Conservation (phyloP, 441 rosid species). For the Erodium texanum region DNA sequence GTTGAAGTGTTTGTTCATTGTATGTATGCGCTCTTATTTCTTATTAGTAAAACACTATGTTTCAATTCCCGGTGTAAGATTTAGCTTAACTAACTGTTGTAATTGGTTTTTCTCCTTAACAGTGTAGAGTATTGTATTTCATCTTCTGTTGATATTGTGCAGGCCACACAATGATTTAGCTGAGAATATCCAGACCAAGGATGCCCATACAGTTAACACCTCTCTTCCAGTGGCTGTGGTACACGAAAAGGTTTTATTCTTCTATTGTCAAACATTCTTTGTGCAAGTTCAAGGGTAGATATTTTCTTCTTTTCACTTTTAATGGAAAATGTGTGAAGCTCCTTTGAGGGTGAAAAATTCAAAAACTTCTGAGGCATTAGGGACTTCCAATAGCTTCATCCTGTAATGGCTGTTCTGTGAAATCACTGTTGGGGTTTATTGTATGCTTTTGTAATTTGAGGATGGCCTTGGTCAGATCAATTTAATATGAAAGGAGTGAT, state of each 20-base stretch:
- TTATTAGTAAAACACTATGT: background rate
- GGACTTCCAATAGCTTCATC: no score
- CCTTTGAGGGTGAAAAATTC: no score
- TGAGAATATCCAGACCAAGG: constrained; percentile 12
- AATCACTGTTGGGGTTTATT: no score
- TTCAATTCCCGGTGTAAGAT: background rate
- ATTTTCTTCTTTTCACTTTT: no score
- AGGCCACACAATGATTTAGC: constrained; percentile 20
- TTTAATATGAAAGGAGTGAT: no score
- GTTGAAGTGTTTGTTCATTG: background rate
- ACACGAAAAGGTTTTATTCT: constrained; percentile 4
- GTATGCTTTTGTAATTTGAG: no score
- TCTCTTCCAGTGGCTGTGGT: constrained; percentile 20
- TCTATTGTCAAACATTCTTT: background rate
- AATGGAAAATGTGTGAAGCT: no score
- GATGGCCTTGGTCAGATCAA: no score
- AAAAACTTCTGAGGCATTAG: no score
- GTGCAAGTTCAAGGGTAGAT: no score
- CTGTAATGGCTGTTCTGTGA: no score
- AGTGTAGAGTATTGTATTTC: background rate
- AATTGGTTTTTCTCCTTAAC: background rate
- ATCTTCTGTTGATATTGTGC: constrained; percentile 10
- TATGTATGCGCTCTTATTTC: background rate
- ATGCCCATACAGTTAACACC: constrained; percentile 10
- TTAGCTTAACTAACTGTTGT: background rate